Percentiles rank a stretch among this genome's conserved stretches.
phyloP scores from a whole-genome alignment of 345 rosid genomes.

The Eucalyptus leucophloia region DNA sequence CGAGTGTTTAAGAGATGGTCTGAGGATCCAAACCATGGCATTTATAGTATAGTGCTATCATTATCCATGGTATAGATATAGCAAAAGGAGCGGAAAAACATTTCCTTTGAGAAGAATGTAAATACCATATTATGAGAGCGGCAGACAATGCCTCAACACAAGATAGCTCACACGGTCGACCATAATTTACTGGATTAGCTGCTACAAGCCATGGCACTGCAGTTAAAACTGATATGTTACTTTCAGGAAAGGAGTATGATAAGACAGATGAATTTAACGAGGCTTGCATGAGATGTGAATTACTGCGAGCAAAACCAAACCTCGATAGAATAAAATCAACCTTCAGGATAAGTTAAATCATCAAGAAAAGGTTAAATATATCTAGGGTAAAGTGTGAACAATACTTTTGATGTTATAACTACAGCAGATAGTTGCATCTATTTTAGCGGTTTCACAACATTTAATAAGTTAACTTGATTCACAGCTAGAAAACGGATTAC shows the following conservation, averaged over 20 bases:
- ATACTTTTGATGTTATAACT: background rate
- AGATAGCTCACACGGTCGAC: conserved; percentile 86
- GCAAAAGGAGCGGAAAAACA: background rate
- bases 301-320: background rate
- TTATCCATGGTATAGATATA: background rate
- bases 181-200: conserved; percentile 97
- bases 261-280: background rate
- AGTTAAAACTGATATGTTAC: conserved; percentile 1
- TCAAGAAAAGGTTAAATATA: background rate
- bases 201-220: conserved; percentile 99
- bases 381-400: background rate
- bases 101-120: background rate
- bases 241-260: background rate
- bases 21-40: background rate
- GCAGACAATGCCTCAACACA: conserved; percentile 98
- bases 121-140: conserved; percentile 77
- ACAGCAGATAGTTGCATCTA: background rate
- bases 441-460: background rate
- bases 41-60: background rate
- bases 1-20: background rate
- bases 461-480: background rate
- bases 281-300: background rate
- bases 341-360: background rate
- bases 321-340: background rate
- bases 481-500: background rate